These are phyloP conservation scores for Bremia lactucae DNA, from an alignment of 352 stramenopile genomes.

Conservation along the genomic window DNA sequence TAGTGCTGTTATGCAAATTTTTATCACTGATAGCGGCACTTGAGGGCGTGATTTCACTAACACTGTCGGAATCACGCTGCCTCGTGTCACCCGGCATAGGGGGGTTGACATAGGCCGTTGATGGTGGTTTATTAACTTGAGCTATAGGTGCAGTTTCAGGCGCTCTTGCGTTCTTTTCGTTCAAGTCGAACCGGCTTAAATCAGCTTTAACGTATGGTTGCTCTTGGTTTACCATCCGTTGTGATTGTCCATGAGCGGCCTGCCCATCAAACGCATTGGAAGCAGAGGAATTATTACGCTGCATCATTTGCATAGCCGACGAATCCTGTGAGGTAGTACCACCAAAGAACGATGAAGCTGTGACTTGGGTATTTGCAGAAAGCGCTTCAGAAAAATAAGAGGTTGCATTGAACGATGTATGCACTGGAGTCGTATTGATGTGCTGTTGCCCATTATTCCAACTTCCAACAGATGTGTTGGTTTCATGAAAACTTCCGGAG, in stretches of 20 bases:
- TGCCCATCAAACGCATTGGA: constrained; percentile 2
- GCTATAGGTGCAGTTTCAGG: not conserved
- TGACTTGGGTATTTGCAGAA: constrained; percentile 2
- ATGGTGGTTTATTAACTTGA: not conserved
- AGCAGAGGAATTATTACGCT: constrained; percentile 3
- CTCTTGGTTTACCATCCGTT: constrained; percentile 5
- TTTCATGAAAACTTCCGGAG: constrained; percentile 20
- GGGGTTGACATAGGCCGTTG: constrained; percentile 1
- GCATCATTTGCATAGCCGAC: constrained; percentile 6
- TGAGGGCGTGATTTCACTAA: not conserved
- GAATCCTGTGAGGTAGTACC: constrained; percentile 12
- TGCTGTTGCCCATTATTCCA: constrained; percentile 4
- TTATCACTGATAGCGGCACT: not conserved
- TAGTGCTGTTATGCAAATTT: not conserved
- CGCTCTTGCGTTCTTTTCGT: constrained; percentile 3
- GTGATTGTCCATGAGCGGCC: not conserved
- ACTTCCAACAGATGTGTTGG: constrained; percentile 6
- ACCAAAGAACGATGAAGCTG: constrained; percentile 28
- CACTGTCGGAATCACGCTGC: constrained; percentile 3
- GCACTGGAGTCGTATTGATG: not conserved
- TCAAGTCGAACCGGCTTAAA: constrained; percentile 2
- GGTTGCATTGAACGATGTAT: constrained; percentile 9
- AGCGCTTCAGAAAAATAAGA: constrained; percentile 16
- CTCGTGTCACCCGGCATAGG: constrained; percentile 2
- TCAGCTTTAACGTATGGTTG: constrained; percentile 1